Percentiles rank a stretch among this genome's conserved stretches.
Conservation (phyloP, 2,329 filamentous ascomycete species). For the Dactylellina sp. region DNA sequence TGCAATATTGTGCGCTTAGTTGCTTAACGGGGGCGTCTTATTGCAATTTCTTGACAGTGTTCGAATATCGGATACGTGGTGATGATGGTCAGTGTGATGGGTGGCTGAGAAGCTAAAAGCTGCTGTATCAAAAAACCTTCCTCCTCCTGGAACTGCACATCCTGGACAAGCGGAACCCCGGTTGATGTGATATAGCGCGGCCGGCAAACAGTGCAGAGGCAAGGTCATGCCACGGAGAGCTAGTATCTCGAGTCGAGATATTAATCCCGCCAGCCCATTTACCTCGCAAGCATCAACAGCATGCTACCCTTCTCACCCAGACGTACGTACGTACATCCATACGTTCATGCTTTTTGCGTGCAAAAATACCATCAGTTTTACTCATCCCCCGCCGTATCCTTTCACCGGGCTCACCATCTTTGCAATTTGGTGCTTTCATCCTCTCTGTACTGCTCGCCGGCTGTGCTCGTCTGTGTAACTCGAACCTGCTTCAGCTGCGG, state of each 20-base stretch:
- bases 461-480: slow-evolving; percentile 49
- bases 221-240: neutral
- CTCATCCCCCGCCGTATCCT: slow-evolving; percentile 9
- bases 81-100: slow-evolving; percentile 22
- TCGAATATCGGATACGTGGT: slow-evolving; percentile 4
- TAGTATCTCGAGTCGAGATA: slow-evolving; percentile 41
- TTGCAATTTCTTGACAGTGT: slow-evolving; percentile 49
- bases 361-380: slow-evolving; percentile 17
- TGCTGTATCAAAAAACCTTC: slow-evolving; percentile 10
- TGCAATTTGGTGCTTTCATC: neutral
- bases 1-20: slow-evolving; percentile 35
- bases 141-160: slow-evolving; percentile 34
- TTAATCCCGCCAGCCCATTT: slow-evolving; percentile 32
- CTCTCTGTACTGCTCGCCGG: slow-evolving; percentile 7
- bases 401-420: neutral
- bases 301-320: neutral
- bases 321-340: no score
- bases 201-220: slow-evolving; percentile 15
- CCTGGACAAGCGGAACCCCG: slow-evolving; percentile 43
- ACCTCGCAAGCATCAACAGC: slow-evolving; percentile 2
- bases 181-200: slow-evolving; percentile 43
- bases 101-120: slow-evolving; percentile 24
- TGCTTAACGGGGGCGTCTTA: slow-evolving; percentile 45
- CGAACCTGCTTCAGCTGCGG: slow-evolving; percentile 37
- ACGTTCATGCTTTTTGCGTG: neutral